These are phyloP conservation scores for Globisporangium echinulatum DNA, from an alignment of 352 stramenopile genomes.

Conservation along the genomic window DNA sequence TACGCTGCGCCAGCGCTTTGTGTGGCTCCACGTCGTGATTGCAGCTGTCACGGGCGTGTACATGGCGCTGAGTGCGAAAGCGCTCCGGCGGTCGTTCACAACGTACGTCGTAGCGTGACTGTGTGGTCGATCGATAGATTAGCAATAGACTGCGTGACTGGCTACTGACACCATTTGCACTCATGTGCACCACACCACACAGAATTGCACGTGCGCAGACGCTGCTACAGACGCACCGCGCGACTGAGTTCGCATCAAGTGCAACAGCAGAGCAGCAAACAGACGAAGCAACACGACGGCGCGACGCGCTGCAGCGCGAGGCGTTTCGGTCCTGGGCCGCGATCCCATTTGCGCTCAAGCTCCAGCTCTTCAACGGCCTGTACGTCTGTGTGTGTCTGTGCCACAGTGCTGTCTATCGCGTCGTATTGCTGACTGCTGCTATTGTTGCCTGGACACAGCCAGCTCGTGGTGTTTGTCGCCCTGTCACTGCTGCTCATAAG, in stretches of 20 bases:
- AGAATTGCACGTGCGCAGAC: constrained; percentile 13
- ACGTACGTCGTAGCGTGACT: constrained; percentile 23
- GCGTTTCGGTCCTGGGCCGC: constrained; percentile 21
- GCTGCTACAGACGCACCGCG: constrained; percentile 9
- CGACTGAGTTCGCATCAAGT: not conserved
- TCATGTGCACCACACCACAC: not conserved
- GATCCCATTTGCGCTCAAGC: constrained; percentile 42
- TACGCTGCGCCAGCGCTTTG: constrained; percentile 47
- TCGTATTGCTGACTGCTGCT: too few relatives aligned
- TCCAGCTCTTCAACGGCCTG: constrained; percentile 68
- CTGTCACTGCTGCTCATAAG: constrained; percentile 50
- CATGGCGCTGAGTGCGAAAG: constrained; percentile 49
- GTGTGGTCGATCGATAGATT: too few relatives aligned
- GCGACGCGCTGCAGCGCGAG: constrained; percentile 2
- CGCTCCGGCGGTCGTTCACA: constrained; percentile 41
- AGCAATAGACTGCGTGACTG: too few relatives aligned
- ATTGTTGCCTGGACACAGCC: constrained; percentile 17
- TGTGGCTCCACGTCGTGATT: constrained; percentile 74
- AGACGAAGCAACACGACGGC: not conserved
- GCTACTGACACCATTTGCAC: too few relatives aligned
- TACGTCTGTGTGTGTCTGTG: constrained; percentile 18
- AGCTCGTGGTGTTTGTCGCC: constrained; percentile 48
- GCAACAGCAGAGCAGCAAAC: not conserved
- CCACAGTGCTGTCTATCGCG: too few relatives aligned
- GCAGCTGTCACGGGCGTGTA: constrained; percentile 43